Conservation (phyloP, 345 rosid species). For the sweet orange (Citrus sinensis) region DVS_A1.0 CM039168.1:6130501-6131000, state of each 20-base stretch:
- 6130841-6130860: conserved; percentile 81
- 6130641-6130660: conserved; percentile 73
- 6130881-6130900: conserved; percentile 71
- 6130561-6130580: conserved; percentile 97
- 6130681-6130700: conserved; percentile 94
- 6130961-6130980: conserved; percentile 71
- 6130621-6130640: conserved; percentile 79
- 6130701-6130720: conserved; percentile 85
- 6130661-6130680: conserved; percentile 95
- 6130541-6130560: conserved; percentile 96
- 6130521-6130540: conserved; percentile 74
- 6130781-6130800: conserved; percentile 95
- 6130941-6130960: conserved; percentile 71
- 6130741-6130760: conserved; percentile 78
- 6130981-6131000: conserved; percentile 90
- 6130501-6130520: conserved; percentile 70
- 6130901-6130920: conserved; percentile 79
- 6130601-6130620: conserved; percentile 80
- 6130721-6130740: conserved; percentile 71
- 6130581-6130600: conserved; percentile 65
- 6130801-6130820: conserved; percentile 70
- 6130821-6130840: conserved; percentile 80
- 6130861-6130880: conserved; percentile 80
- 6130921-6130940: conserved; percentile 73
- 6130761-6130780: conserved; percentile 81